Evolutionary conservation across 2,329 filamentous ascomycete species (phyloP).

Genomic region (Venturia carpophila): DNA sequence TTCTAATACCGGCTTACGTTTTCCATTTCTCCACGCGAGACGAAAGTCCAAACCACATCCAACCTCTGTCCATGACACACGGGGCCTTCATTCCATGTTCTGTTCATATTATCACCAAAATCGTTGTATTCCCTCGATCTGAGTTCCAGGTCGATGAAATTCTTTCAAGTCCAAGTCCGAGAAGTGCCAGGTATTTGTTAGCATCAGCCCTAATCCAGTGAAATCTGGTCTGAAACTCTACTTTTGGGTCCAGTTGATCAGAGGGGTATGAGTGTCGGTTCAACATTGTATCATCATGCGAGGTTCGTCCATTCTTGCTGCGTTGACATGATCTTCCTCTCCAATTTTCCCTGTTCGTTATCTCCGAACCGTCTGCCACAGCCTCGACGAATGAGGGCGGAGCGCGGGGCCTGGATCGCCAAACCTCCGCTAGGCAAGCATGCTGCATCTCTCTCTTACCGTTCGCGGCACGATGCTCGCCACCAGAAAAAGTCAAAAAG

Average conservation of each 20-base stretch:
- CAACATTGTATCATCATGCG: not conserved
- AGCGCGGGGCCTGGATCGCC: not conserved
- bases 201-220: too few relatives aligned
- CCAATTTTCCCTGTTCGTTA: not conserved
- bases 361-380: not conserved
- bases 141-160: not conserved
- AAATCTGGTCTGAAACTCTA: too few relatives aligned
- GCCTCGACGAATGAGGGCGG: not conserved
- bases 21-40: not conserved
- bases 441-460: not conserved
- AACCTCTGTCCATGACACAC: not conserved
- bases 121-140: too few relatives aligned
- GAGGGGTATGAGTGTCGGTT: not conserved
- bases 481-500: not conserved
- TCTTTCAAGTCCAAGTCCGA: not conserved
- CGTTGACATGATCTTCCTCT: not conserved
- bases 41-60: not conserved
- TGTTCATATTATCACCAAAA: too few relatives aligned
- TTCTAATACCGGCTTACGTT: not conserved
- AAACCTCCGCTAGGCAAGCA: not conserved
- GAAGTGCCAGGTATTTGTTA: too few relatives aligned
- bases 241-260: too few relatives aligned
- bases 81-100: too few relatives aligned
- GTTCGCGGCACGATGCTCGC: not conserved
- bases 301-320: not conserved